Percentiles rank a stretch among this genome's conserved stretches.
Conservation (phyloP, 2,329 filamentous ascomycete genomes). For the Byssoonygena ceratinophila region DNA sequence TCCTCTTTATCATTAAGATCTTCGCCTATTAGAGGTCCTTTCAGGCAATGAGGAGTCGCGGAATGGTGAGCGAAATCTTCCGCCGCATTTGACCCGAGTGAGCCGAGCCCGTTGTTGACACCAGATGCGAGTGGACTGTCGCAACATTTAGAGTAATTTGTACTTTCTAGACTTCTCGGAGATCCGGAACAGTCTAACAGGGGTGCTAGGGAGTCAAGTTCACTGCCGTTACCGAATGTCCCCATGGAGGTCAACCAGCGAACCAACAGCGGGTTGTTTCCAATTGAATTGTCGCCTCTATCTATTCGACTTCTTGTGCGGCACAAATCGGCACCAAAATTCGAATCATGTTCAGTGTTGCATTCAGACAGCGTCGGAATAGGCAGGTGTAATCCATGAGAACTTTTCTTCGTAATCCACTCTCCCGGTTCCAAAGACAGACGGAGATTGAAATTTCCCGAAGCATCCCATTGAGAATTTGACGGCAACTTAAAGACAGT, state of each 20-base stretch:
- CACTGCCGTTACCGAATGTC: background rate
- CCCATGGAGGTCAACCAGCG: constrained; percentile 13
- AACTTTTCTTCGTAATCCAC: constrained; percentile 12
- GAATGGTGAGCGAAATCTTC: background rate
- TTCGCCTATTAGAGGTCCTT: background rate
- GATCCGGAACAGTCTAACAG: background rate
- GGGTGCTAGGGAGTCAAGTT: background rate
- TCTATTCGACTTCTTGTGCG: constrained; percentile 19
- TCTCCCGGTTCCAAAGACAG: background rate
- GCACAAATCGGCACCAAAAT: constrained; percentile 23
- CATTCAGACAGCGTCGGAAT: constrained; percentile 18
- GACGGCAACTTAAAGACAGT: background rate
- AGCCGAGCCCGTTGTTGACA: background rate
- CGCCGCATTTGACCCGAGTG: background rate
- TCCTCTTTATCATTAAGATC: background rate
- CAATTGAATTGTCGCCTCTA: constrained; percentile 10
- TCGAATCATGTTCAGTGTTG: constrained; percentile 24
- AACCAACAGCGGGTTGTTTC: constrained; percentile 12
- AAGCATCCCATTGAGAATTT: background rate
- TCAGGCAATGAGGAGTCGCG: background rate
- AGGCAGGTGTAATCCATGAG: constrained; percentile 16
- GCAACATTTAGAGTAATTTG: background rate
- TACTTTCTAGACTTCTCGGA: background rate
- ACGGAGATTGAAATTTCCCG: background rate
- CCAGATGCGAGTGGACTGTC: background rate